Evolutionary conservation across 306 rosid genomes (phyloP), one percentile per base, ranked within the genome.

Genomic region (Lupinus albus): DNA sequence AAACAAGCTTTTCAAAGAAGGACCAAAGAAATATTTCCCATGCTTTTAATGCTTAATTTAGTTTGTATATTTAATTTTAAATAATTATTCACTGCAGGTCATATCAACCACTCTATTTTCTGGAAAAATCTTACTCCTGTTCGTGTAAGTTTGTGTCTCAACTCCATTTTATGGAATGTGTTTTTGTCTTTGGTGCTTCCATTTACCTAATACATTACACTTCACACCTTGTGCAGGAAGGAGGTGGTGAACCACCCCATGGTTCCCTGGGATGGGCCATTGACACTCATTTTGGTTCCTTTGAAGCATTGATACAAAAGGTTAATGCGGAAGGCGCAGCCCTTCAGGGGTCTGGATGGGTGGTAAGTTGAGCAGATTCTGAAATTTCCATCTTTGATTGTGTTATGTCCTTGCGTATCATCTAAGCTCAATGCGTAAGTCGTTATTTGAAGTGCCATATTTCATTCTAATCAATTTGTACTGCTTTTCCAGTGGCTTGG

Each of bases 341-440:
- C 21, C 46, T 94, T 41, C 99, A 94, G 83, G 99, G 99, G 16
- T 94, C 99, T 32, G 99, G 99, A 82, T 94, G 99, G 99, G 99
- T 91, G 95, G 99, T 94, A 83, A 68, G 89, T 79, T 76, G 47
- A 52, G 70, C 75, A 13, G 39, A 38, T 79, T 76, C 21, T 68
- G 63, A 35, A 66, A 71, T 46, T 71, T 36, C 46, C 42, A 4
- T 44, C 39, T 39, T 35, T 57, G 9, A 46, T 35, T 57, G 11
- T 42, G 18, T 78, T 51, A 41, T 67, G 41, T 47, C 56, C 11
- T 65, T 72, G 38, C 66, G 42, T 53, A 61, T 32, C 35, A 5
- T 41, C 8, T 49, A 48, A 36, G 60, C 11, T 56, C 50, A 59
- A 38, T 70, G 33, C 20, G 11, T 47, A 9, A 44, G 60, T 67